Percentiles rank a stretch among this genome's conserved stretches.
Evolutionary conservation across 139 green algal species (phyloP).

Genomic region (Astrephomene gubernaculifera): DNA sequence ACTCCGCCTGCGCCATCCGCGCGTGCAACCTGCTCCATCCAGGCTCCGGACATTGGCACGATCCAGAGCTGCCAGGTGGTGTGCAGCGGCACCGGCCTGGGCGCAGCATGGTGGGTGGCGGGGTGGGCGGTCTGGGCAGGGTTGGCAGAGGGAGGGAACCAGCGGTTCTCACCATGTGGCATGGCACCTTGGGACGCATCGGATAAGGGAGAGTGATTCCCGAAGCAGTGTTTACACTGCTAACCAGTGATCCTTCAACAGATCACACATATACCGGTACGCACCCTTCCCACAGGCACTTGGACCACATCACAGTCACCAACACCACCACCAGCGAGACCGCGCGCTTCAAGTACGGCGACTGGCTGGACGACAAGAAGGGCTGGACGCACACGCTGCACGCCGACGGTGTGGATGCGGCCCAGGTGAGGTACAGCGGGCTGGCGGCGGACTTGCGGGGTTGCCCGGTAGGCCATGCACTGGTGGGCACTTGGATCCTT

Average conservation of each 20-base stretch:
- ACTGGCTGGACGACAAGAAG: constrained; percentile 63
- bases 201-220: no score
- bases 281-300: no score
- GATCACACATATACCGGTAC: no score
- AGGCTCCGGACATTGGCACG: constrained; percentile 59
- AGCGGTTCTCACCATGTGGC: no score
- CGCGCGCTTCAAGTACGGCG: constrained; percentile 54
- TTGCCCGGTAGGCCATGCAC: no score
- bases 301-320: constrained; percentile 59
- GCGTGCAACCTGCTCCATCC: neutral
- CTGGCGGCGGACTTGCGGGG: no score
- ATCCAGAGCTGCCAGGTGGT: constrained; percentile 54
- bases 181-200: no score
- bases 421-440: neutral
- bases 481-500: no score
- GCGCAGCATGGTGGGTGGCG: constrained; percentile 67
- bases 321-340: constrained; percentile 47
- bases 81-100: constrained; percentile 64
- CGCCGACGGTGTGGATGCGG: constrained; percentile 1
- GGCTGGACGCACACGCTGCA: constrained; percentile 61
- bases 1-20: neutral
- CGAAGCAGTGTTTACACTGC: no score
- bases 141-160: no score
- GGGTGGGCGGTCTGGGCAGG: no score
- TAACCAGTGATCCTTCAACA: no score